Base-by-base conservation (phyloP, 176 grass and related monocot genomes). In the Musa beccarii region DNA sequence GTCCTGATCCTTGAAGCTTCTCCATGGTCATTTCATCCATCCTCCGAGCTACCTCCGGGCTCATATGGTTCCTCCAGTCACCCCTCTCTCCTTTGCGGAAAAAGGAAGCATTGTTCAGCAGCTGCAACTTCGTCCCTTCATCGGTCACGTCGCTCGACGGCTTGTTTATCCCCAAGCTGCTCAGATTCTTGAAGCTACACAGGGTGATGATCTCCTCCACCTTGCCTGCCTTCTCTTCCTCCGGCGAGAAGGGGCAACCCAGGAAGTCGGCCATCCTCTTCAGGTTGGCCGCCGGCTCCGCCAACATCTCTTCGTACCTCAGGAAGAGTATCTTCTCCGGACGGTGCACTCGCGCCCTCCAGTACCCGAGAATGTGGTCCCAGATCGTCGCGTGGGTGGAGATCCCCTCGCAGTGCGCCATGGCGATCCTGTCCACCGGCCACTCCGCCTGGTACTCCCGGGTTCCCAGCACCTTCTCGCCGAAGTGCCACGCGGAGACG, bases 81-180 rank as follows among this genome's bases (percentile, higher is more conserved):
- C 89, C 85, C 7, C 79, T 57, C 73, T 68, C 66, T 15, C 83
- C 78, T 54, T 81, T 92, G 1, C 89, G 69, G 11, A 86, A 86
- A 63, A 83, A 85, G 0, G 68, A 79, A 0, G 69, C 79, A 73
- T 92, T 92, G 76, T 92, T 88, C 59, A 66, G 81, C 43, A 77
- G 19, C 1, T 79, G n/a, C 34, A 28, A 80, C 20, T 10, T 87
- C 80, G 80, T 74, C 25, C 26, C 49, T 0, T 83, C 68, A 11
- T 80, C 56, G 73, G 76, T 62, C 49, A 79, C 87, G 3, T 86
- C 74, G 59, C 23, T 62, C 62, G 81, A 43, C 11, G 74, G 52
- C 19, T 73, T 71, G 6, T 43, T 43, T 43, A 43, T 43, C 22
- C 4, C 3, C 34, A 43, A 43, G 34, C 34, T 4, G 34, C 34